These are phyloP conservation scores for Pistacia atlantica DNA, from an alignment of 345 rosid genomes.

Conservation along the genomic window DNA sequence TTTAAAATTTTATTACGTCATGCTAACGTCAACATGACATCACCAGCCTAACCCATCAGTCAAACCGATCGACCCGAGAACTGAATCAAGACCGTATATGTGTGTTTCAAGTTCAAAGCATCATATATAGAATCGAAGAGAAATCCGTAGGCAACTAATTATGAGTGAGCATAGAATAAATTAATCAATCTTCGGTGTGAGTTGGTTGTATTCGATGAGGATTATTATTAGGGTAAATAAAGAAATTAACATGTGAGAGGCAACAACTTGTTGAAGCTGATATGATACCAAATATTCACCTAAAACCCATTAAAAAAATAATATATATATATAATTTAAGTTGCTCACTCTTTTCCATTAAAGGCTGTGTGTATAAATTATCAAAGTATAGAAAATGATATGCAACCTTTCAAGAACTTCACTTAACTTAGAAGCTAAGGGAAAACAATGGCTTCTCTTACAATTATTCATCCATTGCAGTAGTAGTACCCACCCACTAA, in stretches of 20 bases:
- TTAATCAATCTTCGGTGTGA: too few relatives aligned
- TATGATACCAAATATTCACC: conserved; percentile 39
- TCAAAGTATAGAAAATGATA: conserved; percentile 45
- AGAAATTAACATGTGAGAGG: background rate
- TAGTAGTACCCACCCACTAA: conserved; percentile 15
- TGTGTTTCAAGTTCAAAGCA: too few relatives aligned
- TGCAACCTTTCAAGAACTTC: conserved; percentile 33
- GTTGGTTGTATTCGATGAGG: conserved; percentile 5
- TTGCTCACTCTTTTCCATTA: background rate
- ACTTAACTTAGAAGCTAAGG: conserved; percentile 75
- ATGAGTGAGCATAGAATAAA: background rate
- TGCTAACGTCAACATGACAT: too few relatives aligned
- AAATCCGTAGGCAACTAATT: background rate
- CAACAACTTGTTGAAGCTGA: conserved; percentile 45
- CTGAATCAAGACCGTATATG: too few relatives aligned
- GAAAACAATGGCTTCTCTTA: conserved; percentile 25
- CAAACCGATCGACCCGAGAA: too few relatives aligned
- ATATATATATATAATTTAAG: background rate
- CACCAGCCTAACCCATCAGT: too few relatives aligned
- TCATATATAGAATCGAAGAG: background rate
- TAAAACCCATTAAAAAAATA: background rate
- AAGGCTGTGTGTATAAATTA: background rate
- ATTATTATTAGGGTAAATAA: background rate
- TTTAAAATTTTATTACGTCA: too few relatives aligned
- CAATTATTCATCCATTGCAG: conserved; percentile 16